Base-by-base conservation (phyloP, 768 basidiomycete genomes). In the Macrolepiota albuminosa region DNA sequence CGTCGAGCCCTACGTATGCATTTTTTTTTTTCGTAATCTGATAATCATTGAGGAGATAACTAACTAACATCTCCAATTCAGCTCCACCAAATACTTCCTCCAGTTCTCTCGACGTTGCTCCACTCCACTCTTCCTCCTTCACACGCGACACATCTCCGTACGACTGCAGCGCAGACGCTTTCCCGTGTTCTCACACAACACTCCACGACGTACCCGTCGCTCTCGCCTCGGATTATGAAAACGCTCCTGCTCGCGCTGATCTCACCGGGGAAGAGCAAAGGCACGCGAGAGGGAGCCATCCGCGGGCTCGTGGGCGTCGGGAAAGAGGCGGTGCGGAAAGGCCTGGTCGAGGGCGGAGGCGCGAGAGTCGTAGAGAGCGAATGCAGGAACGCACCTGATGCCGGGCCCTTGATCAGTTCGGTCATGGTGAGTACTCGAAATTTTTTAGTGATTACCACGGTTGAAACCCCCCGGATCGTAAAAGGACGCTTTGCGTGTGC, bases 51-150 rank as follows among this genome's bases (percentile, higher is more conserved):
- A 43, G 33, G 14, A 21, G 50, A 6, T 53, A n/a, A 21, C 21
- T 21, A 21, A 21, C 49, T 45, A 33, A 62, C 46, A n/a, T 43
- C 31, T 54, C 13, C 29, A 29, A 39, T 39, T 39, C 64, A 98
- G 95, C 81, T 98, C 5, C 97, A 98, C 68, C 96, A 98, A 88
- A 81, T 98, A 16, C 83, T 98, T 0, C 95, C 95, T 2, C 89
- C 95, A 0, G 84, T 98, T 55, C 84, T 99, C 36, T 97, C 96
- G 6, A 89, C 89, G 58, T 84, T 99, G 50, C 81, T 99, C 8
- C 92, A 96, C 62, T 89, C 93, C 1, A 82, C 89, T 18, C 84
- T 98, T 4, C 93, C 93, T 0, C 80, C 82, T 40, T 77, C 83
- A 7, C 82, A 90, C 58, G 81, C 88, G 18, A 86, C 81, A 2